Percentiles rank a stretch among this genome's conserved stretches.
These are phyloP conservation scores for Septoria linicola DNA, from an alignment of 2,329 filamentous ascomycete species.

Conservation along the genomic window DNA sequence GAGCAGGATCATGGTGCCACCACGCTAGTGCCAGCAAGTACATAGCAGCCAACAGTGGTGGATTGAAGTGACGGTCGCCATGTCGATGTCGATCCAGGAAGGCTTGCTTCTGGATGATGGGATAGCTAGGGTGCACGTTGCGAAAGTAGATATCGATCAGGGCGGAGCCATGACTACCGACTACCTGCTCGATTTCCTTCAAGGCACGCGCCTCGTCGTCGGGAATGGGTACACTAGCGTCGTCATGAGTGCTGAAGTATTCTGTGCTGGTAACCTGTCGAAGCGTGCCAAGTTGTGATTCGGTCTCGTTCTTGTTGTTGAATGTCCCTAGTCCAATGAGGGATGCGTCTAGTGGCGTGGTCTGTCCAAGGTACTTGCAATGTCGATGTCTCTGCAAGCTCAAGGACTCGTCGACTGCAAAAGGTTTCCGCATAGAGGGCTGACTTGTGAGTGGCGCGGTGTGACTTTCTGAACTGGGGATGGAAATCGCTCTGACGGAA, in stretches of 20 bases:
- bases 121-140: conserved; percentile 76
- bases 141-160: conserved; percentile 80
- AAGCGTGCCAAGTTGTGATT: conserved; percentile 61
- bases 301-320: conserved; percentile 77
- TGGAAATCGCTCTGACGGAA: conserved; percentile 3
- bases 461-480: conserved; percentile 1
- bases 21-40: conserved; percentile 86
- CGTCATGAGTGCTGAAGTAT: conserved; percentile 77
- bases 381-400: conserved; percentile 76
- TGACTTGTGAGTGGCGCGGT: conserved; percentile 12
- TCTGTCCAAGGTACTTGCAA: conserved; percentile 80
- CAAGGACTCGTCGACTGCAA: conserved; percentile 51
- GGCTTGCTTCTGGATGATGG: conserved; percentile 76
- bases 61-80: conserved; percentile 71
- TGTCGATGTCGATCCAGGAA: conserved; percentile 76
- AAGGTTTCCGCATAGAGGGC: conserved; percentile 33
- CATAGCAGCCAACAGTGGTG: conserved; percentile 73
- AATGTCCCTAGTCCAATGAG: conserved; percentile 78
- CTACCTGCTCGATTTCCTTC: conserved; percentile 71
- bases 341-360: conserved; percentile 80
- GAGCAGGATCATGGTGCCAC: conserved; percentile 72
- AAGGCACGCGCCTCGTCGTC: conserved; percentile 68
- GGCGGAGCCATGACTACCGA: conserved; percentile 72
- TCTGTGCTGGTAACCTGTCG: conserved; percentile 74
- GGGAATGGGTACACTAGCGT: conserved; percentile 68